Evolutionary conservation across 1,284 basidiomycete genomes (phyloP).

Genomic region (Megacollybia platyphylla): DNA sequence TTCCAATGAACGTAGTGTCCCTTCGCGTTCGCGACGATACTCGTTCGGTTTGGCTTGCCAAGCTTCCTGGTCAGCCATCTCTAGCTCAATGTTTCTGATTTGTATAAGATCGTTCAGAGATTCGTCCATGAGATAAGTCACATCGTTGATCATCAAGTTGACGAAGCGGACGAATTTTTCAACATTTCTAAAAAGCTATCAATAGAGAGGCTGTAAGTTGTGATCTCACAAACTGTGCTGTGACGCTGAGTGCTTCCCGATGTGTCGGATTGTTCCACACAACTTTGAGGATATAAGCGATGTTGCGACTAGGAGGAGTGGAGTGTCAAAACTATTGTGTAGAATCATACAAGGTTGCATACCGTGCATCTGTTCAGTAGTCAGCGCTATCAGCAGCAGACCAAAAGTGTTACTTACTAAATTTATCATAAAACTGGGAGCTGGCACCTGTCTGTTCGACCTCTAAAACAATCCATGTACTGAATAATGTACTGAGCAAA

Average conservation of each 20-base stretch:
- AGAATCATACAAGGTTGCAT: constrained; percentile 8
- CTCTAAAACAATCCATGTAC: constrained; percentile 40
- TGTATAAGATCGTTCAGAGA: constrained; percentile 83
- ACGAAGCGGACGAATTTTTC: constrained; percentile 92
- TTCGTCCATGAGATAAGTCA: constrained; percentile 97
- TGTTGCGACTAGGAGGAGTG: constrained; percentile 52
- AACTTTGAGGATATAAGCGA: constrained; percentile 74
- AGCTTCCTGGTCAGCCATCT: constrained; percentile 65
- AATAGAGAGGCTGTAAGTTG: constrained; percentile 4
- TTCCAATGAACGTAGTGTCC: constrained; percentile 70
- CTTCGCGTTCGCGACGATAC: constrained; percentile 78
- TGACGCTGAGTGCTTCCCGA: constrained; percentile 68
- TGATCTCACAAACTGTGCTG: constrained; percentile 49
- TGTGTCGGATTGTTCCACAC: constrained; percentile 87
- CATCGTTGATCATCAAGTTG: constrained; percentile 98
- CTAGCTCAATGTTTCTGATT: constrained; percentile 76
- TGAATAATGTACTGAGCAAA: neutral
- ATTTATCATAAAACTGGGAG: constrained; percentile 98
- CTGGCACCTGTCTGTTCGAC: constrained; percentile 96
- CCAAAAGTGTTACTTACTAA: constrained; percentile 46
- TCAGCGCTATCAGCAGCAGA: constrained; percentile 4
- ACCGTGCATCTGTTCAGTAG: constrained; percentile 42
- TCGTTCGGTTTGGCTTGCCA: constrained; percentile 61
- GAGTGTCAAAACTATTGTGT: constrained; percentile 6
- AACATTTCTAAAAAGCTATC: constrained; percentile 42